Base-by-base conservation (phyloP, 2,329 filamentous ascomycete genomes). In the Penicillium sp. region DNA sequence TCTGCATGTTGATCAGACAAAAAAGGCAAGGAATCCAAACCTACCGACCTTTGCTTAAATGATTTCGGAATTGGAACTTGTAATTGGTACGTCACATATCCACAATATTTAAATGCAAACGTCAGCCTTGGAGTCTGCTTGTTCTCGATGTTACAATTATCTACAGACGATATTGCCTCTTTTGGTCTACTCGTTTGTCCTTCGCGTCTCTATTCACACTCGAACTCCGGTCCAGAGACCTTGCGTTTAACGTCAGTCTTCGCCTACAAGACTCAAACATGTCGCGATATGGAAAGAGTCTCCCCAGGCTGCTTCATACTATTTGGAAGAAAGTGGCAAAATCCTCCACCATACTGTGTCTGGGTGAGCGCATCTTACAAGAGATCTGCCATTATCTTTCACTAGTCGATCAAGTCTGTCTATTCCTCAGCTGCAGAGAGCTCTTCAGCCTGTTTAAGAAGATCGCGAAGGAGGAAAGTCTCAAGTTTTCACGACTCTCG, bases 351-450 rank as follows among this genome's bases (percentile, higher is more conserved):
- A 23, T 41, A 21, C 16, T 23, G 23, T 43, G 33, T 38, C 48
- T 59, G 7, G 13, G 53, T 42, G 54, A 53, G 21, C n/a, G 41
- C 8, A 47, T 48, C 38, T 48, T 59, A 21, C 15, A 16, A 5
- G 33, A 46, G 18, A 45, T 55, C 21, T 45, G 49, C 46, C 18
- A 54, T 21, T 29, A 45, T 23, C 45, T 55, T 26, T 26, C 42
- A 15, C 49, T 49, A 21, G 52, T 59, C 38, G 51, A 57, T 34
- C 41, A 49, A 55, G 47, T 46, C 15, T 59, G 54, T 45, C 26
- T 57, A 33, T 41, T 49, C 12, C 57, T 57, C n/a, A 53, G 43
- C 52, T 57, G 52, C 31, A 57, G 57, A 54, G 21, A 24, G 31
- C 36, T 59, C 24, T 57, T 51, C 34, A 21, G 21, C n/a, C 43